Evolutionary conservation across 768 basidiomycete genomes (phyloP), one percentile per base, ranked within the genome.

Genomic region (Melanogaster broomeanus): DNA sequence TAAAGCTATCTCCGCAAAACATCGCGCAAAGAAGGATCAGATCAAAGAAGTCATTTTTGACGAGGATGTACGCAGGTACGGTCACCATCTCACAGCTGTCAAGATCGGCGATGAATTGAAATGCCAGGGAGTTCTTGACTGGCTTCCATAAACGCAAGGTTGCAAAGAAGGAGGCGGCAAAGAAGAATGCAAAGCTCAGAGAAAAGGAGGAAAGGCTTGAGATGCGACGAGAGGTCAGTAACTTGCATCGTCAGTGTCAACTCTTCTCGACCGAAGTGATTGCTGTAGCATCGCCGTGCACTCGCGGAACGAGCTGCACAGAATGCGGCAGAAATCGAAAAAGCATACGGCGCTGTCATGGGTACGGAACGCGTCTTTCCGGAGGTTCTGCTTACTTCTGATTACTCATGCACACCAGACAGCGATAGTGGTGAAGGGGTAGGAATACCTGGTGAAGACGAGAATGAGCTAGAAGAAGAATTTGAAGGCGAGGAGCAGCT

Each of bases 121-220:
- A 30, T 18, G 21, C 30, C 61, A 95, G 93, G 64, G 88, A 95
- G 52, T 97, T 89, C 71, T 73, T 97, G 65, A 95, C 93, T 16
- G 94, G 94, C 24, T 97, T 97, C 67, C 88, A 89, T 68, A 95
- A 95, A 71, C 84, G 94, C 60, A 97, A 96, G 71, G 71, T 93
- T 45, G 87, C 84, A 53, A 91, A 88, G 67, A 79, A 84, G 56
- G 90, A 95, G 60, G 86, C 81, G 43, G 85, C 85, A 39, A 83
- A 82, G 60, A 78, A 83, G 58, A 87, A 81, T 67, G 90, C 91
- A 12, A 72, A 80, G 55, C 84, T 91, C 61, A 75, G 86, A 57
- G 88, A 92, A 62, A 91, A 90, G 65, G 80, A 84, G 62, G 85
- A 86, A 48, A 80, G 86, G 60, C 72, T 84, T 19, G 86, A 92